Base-by-base conservation (phyloP, 2,329 filamentous ascomycete genomes). In the Acarospora socialis region DNA sequence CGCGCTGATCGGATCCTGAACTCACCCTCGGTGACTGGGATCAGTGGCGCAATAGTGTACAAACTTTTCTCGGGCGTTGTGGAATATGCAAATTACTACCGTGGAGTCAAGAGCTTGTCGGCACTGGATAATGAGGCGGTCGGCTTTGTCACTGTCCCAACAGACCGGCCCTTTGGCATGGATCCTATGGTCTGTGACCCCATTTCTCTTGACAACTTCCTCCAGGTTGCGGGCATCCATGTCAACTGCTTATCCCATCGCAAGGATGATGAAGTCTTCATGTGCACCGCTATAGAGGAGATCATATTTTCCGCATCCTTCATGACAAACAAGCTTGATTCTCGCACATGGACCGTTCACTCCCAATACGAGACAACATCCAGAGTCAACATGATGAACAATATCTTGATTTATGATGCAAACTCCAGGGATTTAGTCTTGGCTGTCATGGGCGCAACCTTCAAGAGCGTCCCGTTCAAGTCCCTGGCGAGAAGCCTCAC, bases 201-300 rank as follows among this genome's bases (percentile, higher is more conserved):
- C 2, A n/a, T 36, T 4, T 7, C 30, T 1, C 9, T 42, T 9
- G 41, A 43, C 20, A 43, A 36, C 18, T 36, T 38, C 25, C 10
- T 43, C 6, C 40, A 43, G 14, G 34, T 43, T 12, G 32, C 40
- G 3, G 41, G 41, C 7, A 25, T 43, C 10, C 39, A 40, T 16
- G 37, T 42, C 16, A 43, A 43, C 25, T 36, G 32, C 21, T 20
- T 43, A 7, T 30, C 19, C 16, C 5, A 18, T 5, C 19, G 23
- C 10, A 13, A n/a, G 12, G 14, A 10, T 31, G 19, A 36, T 46
- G n/a, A 36, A 26, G 15, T 32, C 16, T 39, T 17, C 25, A 19
- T 21, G 9, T 28, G 28, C 20, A 30, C 23, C 8, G 16, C 20
- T 19, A 29, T 33, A 7, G 28, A 21, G 15, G 34, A 30, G 20